Evolutionary conservation across 768 basidiomycete species (phyloP), one percentile per base, ranked within the genome.

Genomic region (Cystobasidiopsis lactophilus): DNA sequence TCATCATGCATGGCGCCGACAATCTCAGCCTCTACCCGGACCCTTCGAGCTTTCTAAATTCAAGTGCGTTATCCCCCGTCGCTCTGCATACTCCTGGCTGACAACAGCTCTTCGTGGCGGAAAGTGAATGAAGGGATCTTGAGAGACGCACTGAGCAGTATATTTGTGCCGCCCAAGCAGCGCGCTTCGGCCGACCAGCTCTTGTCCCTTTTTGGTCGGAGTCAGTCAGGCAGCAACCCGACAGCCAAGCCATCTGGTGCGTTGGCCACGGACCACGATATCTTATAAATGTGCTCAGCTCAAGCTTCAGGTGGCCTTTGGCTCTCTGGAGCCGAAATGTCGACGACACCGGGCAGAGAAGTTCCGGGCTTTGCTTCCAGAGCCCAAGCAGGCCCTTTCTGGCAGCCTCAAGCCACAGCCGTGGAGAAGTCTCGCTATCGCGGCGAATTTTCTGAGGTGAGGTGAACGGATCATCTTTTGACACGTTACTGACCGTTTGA

Each of bases 361-460:
- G 33, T 7, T 35, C 33, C 33, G 16, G 33, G 33, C 33, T 16
- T 35, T 35, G 9, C 33, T 16, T 35, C 33, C 7, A 7, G 33
- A 35, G 57, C 40, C 11, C 59, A 57, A 23, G 50, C 51, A 14
- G 59, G 59, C 0, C 57, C 60, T 52, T 62, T 62, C 53, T 60
- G 47, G 43, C 61, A 62, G 40, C 61, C 61, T 2, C 19, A 24
- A n/a, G n/a, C 27, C 14, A 46, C 40, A 2, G 16, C 40, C 21
- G n/a, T 52, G 1, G 55, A 39, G 13, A 35, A 7, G 9, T 59
- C 58, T 18, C 52, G 60, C 9, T 63, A 63, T 35, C 39, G 58
- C 3, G 49, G 38, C 39, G 62, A 63, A 44, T 63, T 63, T 43
- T 60, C 61, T 48, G 61, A 62, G 51, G 57, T 62, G n/a, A 59